Evolutionary conservation across 78 protist species (phyloP).

Genomic region (Speleostelium caveatum): DNA sequence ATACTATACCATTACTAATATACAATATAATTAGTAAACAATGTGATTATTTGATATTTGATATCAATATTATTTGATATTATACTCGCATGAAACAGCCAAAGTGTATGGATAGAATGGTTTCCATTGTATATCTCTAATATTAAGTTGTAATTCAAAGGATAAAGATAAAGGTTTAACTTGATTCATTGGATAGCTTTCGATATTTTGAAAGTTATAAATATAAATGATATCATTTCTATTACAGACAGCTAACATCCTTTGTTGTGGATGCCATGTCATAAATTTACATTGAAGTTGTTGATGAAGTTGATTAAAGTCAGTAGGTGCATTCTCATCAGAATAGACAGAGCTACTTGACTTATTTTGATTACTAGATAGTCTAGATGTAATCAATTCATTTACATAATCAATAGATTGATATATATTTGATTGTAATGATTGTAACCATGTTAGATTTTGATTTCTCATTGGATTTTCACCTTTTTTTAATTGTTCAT

Average conservation of each 20-base stretch:
- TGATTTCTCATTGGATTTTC: conserved; percentile 19
- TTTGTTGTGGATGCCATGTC: conserved; percentile 71
- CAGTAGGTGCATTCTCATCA: too few relatives aligned
- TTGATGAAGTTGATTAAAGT: neutral
- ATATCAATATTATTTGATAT: neutral
- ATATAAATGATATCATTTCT: conserved; percentile 25
- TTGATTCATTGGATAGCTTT: neutral
- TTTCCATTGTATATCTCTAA: conserved; percentile 69
- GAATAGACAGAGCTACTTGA: too few relatives aligned
- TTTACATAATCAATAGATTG: conserved; percentile 8
- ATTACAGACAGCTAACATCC: conserved; percentile 37
- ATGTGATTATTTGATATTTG: too few relatives aligned
- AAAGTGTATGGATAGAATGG: conserved; percentile 28
- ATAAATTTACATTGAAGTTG: neutral
- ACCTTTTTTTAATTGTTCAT: conserved; percentile 8
- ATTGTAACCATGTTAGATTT: conserved; percentile 7
- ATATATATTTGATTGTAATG: neutral
- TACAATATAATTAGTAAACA: neutral
- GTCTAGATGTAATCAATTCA: neutral
- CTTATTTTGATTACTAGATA: too few relatives aligned
- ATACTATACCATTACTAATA: conserved; percentile 48
- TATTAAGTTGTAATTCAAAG: conserved; percentile 47
- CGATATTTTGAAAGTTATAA: conserved; percentile 17
- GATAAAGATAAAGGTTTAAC: conserved; percentile 41
- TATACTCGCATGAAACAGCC: conserved; percentile 43